Conservation (phyloP, 2,329 filamentous ascomycete species). For the Ambrosiella xylebori region DNA sequence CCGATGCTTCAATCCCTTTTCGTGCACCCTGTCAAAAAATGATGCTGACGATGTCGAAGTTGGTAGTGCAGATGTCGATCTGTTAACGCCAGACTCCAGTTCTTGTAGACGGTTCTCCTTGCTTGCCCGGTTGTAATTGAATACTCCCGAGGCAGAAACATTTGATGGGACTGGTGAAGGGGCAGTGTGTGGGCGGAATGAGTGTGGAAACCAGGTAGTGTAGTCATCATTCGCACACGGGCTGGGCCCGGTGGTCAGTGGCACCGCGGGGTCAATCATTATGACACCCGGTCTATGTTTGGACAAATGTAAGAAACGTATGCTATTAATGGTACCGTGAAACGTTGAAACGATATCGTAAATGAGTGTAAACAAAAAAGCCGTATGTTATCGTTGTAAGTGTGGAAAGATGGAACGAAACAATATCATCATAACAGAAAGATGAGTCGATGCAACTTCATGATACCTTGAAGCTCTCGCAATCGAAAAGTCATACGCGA, state of each 20-base stretch:
- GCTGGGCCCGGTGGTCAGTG: neutral
- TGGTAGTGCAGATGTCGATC: slow-evolving; percentile 11
- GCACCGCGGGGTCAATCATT: neutral
- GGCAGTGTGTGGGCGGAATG: slow-evolving; percentile 1
- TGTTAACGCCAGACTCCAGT: slow-evolving; percentile 3
- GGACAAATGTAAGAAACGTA: no score
- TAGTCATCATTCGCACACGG: neutral
- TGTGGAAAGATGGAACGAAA: neutral
- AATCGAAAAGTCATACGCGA: neutral
- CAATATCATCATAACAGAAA: neutral
- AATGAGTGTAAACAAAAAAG: neutral
- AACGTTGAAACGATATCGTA: no score
- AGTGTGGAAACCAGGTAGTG: neutral
- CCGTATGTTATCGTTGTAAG: neutral
- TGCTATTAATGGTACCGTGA: no score
- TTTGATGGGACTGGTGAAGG: slow-evolving; percentile 1
- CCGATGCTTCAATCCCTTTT: slow-evolving; percentile 2
- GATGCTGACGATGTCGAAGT: slow-evolving; percentile 4
- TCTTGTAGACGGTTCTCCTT: neutral
- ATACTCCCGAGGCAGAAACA: neutral
- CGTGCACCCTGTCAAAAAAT: neutral
- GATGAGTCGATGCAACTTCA: neutral
- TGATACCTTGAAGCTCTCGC: neutral
- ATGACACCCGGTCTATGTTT: neutral
- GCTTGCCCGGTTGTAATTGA: neutral